phyloP scores from a whole-genome alignment of 768 basidiomycete genomes.

The Tremella fuciformis region DNA sequence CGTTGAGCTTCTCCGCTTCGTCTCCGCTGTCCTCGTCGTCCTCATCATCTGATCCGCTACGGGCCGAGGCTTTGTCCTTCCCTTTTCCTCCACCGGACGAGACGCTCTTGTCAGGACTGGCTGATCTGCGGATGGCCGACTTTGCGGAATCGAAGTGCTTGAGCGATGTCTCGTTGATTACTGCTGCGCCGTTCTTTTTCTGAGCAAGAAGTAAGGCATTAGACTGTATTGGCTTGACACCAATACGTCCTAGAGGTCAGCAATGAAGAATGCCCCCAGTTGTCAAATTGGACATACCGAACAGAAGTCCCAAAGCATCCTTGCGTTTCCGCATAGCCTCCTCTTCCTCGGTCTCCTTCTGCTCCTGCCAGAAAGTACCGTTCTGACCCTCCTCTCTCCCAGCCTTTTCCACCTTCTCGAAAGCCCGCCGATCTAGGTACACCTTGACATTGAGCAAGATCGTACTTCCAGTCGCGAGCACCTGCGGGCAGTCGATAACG shows the following conservation, averaged over 20 bases:
- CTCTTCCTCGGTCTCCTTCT: slow-evolving; percentile 75
- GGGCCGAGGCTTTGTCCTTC: slow-evolving; percentile 54
- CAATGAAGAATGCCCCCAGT: background rate
- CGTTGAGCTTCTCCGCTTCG: slow-evolving; percentile 73
- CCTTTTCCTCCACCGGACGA: slow-evolving; percentile 37
- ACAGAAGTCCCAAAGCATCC: slow-evolving; percentile 66
- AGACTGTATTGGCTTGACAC: slow-evolving; percentile 61
- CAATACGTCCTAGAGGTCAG: slow-evolving; percentile 53
- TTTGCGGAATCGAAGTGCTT: slow-evolving; percentile 55
- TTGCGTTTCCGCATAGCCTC: slow-evolving; percentile 77
- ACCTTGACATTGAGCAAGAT: slow-evolving; percentile 74
- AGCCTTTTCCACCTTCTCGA: slow-evolving; percentile 53
- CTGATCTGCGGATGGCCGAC: slow-evolving; percentile 16
- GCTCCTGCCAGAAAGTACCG: slow-evolving; percentile 63
- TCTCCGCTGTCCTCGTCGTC: slow-evolving; percentile 74
- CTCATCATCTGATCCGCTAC: slow-evolving; percentile 53
- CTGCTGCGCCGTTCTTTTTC: slow-evolving; percentile 47
- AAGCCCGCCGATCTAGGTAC: slow-evolving; percentile 68
- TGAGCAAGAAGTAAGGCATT: slow-evolving; percentile 46
- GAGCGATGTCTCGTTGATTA: slow-evolving; percentile 45
- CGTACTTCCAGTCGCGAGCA: slow-evolving; percentile 69
- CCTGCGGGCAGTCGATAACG: slow-evolving; percentile 73
- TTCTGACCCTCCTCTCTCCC: slow-evolving; percentile 29
- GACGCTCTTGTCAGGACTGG: slow-evolving; percentile 35
- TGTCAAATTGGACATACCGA: slow-evolving; percentile 56